A percentile compares a stretch with the other conserved stretches of the same genome.
phyloP scores from a whole-genome alignment of 2,329 filamentous ascomycete genomes.

The Alternaria infectoria region DNA sequence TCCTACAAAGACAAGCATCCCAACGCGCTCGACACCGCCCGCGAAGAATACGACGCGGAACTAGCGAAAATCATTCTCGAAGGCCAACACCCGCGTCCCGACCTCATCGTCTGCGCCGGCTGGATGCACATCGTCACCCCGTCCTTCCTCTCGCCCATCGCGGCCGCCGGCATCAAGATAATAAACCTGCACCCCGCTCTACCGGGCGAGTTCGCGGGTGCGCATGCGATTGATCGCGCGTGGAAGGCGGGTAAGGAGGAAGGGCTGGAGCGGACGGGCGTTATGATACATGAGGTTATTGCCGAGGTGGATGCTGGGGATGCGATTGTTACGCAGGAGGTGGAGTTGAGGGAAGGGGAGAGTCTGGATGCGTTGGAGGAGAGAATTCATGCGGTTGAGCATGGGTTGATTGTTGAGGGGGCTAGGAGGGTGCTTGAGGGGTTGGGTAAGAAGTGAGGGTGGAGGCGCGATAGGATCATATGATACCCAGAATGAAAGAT shows the following conservation, averaged over 20 bases:
- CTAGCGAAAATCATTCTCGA: constrained; percentile 71
- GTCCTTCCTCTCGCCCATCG: constrained; percentile 72
- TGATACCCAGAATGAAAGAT: constrained; percentile 10
- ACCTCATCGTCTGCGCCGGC: constrained; percentile 78
- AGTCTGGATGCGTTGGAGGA: constrained; percentile 69
- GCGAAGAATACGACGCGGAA: constrained; percentile 75
- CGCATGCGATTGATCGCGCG: constrained; percentile 77
- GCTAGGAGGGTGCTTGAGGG: constrained; percentile 60
- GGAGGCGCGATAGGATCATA: neutral
- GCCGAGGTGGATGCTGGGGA: constrained; percentile 78
- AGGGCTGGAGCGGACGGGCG: constrained; percentile 72
- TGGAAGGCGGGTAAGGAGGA: constrained; percentile 74
- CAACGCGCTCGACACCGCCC: constrained; percentile 58
- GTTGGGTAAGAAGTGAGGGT: constrained; percentile 22
- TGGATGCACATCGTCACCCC: constrained; percentile 85
- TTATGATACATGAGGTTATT: constrained; percentile 87
- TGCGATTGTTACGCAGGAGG: constrained; percentile 73
- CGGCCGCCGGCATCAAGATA: constrained; percentile 66
- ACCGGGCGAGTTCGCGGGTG: constrained; percentile 77
- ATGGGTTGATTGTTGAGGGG: constrained; percentile 79
- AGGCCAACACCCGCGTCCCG: constrained; percentile 60
- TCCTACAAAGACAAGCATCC: constrained; percentile 73
- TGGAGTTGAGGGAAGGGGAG: constrained; percentile 65
- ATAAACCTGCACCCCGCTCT: constrained; percentile 85
- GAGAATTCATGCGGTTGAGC: constrained; percentile 78